phyloP scores from a whole-genome alignment of 306 rosid species.

The Rosa rugosa region DNA sequence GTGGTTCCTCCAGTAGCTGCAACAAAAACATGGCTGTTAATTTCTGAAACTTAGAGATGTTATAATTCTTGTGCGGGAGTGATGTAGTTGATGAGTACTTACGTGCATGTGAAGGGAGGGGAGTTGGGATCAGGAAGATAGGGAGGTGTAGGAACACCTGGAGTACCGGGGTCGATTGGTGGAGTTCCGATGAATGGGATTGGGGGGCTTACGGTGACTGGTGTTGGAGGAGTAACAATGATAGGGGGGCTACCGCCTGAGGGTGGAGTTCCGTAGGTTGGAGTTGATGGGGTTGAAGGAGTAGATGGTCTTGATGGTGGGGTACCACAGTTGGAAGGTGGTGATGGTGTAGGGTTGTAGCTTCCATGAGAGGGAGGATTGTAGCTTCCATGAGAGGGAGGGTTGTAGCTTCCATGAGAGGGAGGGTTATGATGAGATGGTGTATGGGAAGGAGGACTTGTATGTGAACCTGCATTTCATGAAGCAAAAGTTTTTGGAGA shows the following conservation, averaged over 20 bases:
- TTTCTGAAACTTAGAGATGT: background rate
- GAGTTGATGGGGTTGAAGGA: conserved; percentile 31
- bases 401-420: conserved; percentile 45
- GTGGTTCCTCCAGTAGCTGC: conserved; percentile 86
- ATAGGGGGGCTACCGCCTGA: conserved; percentile 43
- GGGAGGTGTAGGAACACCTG: conserved; percentile 62
- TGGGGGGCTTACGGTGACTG: conserved; percentile 17
- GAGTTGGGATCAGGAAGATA: conserved; percentile 59
- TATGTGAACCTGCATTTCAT: conserved; percentile 38
- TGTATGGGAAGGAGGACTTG: conserved; percentile 39
- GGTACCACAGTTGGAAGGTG: conserved; percentile 54
- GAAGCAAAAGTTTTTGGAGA: background rate
- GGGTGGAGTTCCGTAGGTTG: conserved; percentile 22
- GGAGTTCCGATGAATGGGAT: conserved; percentile 49
- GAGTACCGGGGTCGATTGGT: conserved; percentile 57
- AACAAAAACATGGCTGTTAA: conserved; percentile 12
- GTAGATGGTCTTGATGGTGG: conserved; percentile 34
- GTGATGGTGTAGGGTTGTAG: conserved; percentile 53
- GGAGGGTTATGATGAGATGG: conserved; percentile 36
- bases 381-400: conserved; percentile 33
- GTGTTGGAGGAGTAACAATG: conserved; percentile 2
- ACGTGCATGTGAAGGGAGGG: conserved; percentile 89
- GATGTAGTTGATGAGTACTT: conserved; percentile 31
- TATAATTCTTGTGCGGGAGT: background rate
- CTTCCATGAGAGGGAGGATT: conserved; percentile 49